Base-by-base conservation (phyloP, 139 green algal species). In the Chlamydomonas sp. region DNA sequence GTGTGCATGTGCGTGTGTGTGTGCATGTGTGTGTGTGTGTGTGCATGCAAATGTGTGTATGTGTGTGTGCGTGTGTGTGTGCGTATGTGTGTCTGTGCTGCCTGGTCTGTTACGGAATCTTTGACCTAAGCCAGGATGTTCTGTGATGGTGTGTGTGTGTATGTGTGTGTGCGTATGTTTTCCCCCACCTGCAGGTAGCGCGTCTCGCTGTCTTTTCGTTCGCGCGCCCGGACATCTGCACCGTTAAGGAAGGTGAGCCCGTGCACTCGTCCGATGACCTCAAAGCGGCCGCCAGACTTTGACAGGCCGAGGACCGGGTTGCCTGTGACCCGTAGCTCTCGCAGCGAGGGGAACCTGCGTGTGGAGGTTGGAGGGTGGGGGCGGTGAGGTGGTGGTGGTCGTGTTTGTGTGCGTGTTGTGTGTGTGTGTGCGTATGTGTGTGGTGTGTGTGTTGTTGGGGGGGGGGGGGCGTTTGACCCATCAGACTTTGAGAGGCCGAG, bases 131-230 rank as follows among this genome's bases (percentile, higher is more conserved):
- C 68, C 30, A 76, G 33, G 2, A 78, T 34, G 65, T 72, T 62
- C 37, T 63, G 38, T 47, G 47, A 57, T 22, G 47, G 20, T 28
- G 47, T 28, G 20, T 28, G 16, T 28, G 22, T 22, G 22, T 16
- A 70, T 10, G 33, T 35, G 43, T 5, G 5, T 10, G 37, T 5
- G 64, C 30, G 8, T 13, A 61, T 29, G 30, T 29, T 49, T 13
- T 20, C 5, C 2, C 48, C 57, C 61, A 73, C 58, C 47, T 83
- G 80, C 47, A 95, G 71, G 77, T 95, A 96, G 28, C 83, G 77
- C 36, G 93, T 70, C 72, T 96, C 90, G 38, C 73, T 70, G 68
- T 96, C 90, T 20, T 79, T 73, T 0, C 90, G 77, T 78, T 96
- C 90, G 0, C 69, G 72, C 2, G 72, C 58, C 35, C 74, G 79